Conservation (phyloP, 2,329 filamentous ascomycete genomes). For the Fusarium anguioides region DNA sequence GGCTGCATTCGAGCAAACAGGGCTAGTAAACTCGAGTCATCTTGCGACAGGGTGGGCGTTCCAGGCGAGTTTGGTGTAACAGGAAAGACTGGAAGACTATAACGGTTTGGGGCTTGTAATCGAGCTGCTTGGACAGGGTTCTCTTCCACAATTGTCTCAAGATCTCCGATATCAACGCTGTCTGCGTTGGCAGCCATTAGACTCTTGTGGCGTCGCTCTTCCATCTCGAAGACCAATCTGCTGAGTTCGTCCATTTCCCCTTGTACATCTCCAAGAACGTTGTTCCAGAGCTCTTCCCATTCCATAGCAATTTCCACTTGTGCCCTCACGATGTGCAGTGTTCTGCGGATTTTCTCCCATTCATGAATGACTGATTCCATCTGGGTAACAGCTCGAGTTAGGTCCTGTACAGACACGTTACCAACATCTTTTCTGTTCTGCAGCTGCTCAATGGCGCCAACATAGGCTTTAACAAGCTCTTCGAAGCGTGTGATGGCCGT, state of each 20-base stretch:
- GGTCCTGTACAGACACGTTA: constrained; percentile 75
- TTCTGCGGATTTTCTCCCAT: constrained; percentile 84
- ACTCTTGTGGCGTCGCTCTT: constrained; percentile 89
- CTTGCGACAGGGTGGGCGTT: constrained; percentile 70
- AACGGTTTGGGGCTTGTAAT: constrained; percentile 69
- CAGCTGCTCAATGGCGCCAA: constrained; percentile 91
- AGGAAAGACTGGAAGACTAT: constrained; percentile 75
- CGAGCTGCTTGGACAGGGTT: constrained; percentile 69
- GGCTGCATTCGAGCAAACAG: constrained; percentile 97
- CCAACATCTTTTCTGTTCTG: constrained; percentile 82
- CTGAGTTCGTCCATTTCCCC: constrained; percentile 84
- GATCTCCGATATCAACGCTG: constrained; percentile 82
- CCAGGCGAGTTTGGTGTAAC: constrained; percentile 69
- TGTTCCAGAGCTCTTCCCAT: constrained; percentile 98
- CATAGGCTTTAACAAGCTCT: constrained; percentile 89
- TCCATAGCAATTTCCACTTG: constrained; percentile 99
- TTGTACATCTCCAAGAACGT: constrained; percentile 91
- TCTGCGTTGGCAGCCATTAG: constrained; percentile 73
- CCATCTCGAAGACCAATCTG: constrained; percentile 94
- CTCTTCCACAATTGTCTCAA: constrained; percentile 94
- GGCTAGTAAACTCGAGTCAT: constrained; percentile 88
- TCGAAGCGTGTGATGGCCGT: constrained; percentile 86
- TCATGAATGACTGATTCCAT: constrained; percentile 89
- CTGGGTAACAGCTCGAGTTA: constrained; percentile 81
- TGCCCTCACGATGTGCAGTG: constrained; percentile 81